Conservation (phyloP, 2,329 filamentous ascomycete genomes). For the Alternaria gaisen region DNA sequence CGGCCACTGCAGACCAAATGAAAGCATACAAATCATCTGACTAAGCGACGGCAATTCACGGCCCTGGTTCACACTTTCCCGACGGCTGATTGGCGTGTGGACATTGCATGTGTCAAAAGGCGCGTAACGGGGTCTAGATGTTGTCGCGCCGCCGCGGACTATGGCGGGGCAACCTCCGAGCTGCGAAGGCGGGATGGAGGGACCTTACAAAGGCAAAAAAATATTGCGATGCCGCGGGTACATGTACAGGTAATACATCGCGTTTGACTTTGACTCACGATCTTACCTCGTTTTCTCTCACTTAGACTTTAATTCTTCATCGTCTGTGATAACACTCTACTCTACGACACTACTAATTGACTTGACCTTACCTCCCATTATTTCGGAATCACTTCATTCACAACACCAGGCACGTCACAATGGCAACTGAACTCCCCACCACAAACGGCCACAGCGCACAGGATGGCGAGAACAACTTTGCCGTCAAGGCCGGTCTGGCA, state of each 20-base stretch:
- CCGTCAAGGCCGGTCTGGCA: conserved; percentile 92
- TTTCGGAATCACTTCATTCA: neutral
- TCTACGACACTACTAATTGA: conserved; percentile 9
- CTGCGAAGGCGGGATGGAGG: conserved; percentile 26
- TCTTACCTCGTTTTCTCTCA: conserved; percentile 14
- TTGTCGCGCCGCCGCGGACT: conserved; percentile 11
- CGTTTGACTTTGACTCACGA: conserved; percentile 30
- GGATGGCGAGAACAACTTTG: conserved; percentile 69
- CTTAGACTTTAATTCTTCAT: conserved; percentile 5
- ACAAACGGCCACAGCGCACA: conserved; percentile 55
- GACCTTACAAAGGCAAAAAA: conserved; percentile 36
- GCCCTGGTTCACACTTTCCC: conserved; percentile 9
- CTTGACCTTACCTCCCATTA: neutral
- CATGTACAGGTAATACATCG: conserved; percentile 36
- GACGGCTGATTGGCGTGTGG: conserved; percentile 26
- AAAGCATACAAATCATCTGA: conserved; percentile 19
- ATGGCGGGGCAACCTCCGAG: conserved; percentile 26
- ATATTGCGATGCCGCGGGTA: conserved; percentile 35
- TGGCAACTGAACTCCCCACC: conserved; percentile 60
- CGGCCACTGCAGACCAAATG: conserved; percentile 2
- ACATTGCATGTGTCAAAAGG: conserved; percentile 35
- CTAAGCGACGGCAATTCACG: conserved; percentile 40
- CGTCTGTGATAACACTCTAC: neutral
- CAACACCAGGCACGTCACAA: conserved; percentile 32
- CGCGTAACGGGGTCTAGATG: conserved; percentile 29